phyloP scores from a whole-genome alignment of 768 basidiomycete species.

The Phaeotremella skinneri region DNA sequence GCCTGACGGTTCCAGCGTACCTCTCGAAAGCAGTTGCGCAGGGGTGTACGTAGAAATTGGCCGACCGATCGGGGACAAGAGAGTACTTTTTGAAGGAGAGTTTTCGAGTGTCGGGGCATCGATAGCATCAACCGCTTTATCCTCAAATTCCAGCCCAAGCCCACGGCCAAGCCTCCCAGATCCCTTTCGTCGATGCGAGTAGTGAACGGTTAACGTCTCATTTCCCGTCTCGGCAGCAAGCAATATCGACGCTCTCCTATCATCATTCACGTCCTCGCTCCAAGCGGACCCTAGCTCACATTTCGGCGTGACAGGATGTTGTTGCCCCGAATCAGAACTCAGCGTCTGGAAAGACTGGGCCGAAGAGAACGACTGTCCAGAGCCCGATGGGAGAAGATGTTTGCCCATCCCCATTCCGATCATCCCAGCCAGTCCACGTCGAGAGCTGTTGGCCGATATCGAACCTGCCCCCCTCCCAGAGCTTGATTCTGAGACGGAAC shows the following conservation, averaged over 20 bases:
- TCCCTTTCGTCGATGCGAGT: neutral
- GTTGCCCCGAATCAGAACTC: neutral
- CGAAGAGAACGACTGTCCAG: constrained; percentile 22
- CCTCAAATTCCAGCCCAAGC: too few relatives aligned
- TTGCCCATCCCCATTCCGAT: neutral
- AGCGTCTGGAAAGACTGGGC: constrained; percentile 14
- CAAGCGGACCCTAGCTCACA: neutral
- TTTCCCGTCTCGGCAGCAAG: neutral
- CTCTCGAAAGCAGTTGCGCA: neutral
- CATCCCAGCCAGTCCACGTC: constrained; percentile 12
- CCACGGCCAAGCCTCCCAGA: too few relatives aligned
- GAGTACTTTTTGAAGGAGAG: neutral
- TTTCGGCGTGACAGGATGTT: constrained; percentile 9
- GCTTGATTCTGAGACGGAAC: neutral
- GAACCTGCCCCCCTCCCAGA: neutral
- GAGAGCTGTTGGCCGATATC: neutral
- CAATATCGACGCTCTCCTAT: neutral
- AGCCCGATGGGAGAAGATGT: constrained; percentile 21
- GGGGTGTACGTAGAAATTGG: neutral
- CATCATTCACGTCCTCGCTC: neutral
- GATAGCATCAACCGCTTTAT: neutral
- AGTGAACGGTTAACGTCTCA: neutral
- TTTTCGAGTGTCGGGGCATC: neutral
- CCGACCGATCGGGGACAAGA: neutral
- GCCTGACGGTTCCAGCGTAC: neutral